Base-by-base conservation (phyloP, 208 protist genomes). In the Leishmania aethiopica region DNA sequence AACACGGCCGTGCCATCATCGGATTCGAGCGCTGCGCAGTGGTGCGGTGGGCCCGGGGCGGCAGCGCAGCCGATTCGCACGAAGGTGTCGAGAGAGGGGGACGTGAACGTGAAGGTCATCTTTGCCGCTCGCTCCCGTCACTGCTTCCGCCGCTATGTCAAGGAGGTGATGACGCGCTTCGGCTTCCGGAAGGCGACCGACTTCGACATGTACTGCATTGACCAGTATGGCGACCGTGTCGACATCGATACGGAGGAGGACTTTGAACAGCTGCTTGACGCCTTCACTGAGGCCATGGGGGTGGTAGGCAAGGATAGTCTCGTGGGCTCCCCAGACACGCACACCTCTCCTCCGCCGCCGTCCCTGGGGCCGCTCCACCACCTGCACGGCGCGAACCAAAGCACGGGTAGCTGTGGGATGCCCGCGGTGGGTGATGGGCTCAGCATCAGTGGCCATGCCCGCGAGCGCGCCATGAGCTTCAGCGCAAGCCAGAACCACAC, bases 141-240 rank as follows among this genome's bases (percentile, higher is more conserved):
- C 45, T 74, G 75, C 37, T 95, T 95, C 73, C 73, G 47, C 11
- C 67, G 72, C 28, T 95, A 91, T 75, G 72, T 90, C 13, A 82
- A 81, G 40, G 86, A 94, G 75, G 75, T 97, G 45, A 95, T 92
- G 91, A 74, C 60, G 8, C 94, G 94, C 47, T 97, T 96, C 72
- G 82, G 85, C 37, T 97, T 94, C 78, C 79, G 71, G 47, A 75
- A 89, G 37, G 49, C 86, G 22, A 80, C 77, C 15, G 94, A 96
- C 76, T 97, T 97, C 79, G 91, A 95, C 80, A 90, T 97, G 84
- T 97, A 94, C 84, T 93, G 89, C 73, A 86, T 96, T 42, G 92
- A 97, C 72, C 77, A 79, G 25, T 79, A 82, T 13, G 90, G 91
- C 32, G 94, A 97, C 60, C 91, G 88, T 28, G 88, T 95, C 5